Evolutionary conservation across 2,329 filamentous ascomycete genomes (phyloP), one percentile per base, ranked within the genome.

Genomic region (Fusarium sublunatum): DNA sequence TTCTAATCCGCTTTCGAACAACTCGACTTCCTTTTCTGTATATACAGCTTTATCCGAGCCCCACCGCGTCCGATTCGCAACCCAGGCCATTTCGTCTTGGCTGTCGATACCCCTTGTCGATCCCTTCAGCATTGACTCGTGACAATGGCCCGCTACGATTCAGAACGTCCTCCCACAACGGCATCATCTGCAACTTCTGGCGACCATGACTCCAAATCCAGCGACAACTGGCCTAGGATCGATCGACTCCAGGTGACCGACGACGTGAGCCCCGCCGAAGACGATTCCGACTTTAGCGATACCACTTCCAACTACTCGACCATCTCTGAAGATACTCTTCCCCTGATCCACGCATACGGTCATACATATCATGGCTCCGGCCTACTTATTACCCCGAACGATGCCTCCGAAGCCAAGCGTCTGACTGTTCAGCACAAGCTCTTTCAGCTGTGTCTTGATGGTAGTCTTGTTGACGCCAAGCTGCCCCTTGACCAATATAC

Each of bases 281-380:
- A 67, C 25, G 68, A 69, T 12, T 56, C 63, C 10, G 67, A 70
- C 39, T 66, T 65, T 26, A 71, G 68, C 51, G 74, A 73, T 34
- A 68, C 70, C 3, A 68, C 53, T 15, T 76, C 74, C 26, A 70
- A 75, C 47, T 77, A 73, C 61, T 75, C 73, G 5, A 74, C 75
- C 38, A 74, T 75, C 36, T 76, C 75, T 2, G 70, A 72, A 40
- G 74, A 76, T 41, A 65, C 70, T 3, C 60, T 75, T 9, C 72
- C 74, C 32, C 69, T 72, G 31, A 76, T 77, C 22, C 69, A 58
- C 54, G 73, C 71, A 39, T 75, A 75, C 54, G 74, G 71, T 7
- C 75, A 76, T 48, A 71, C 67, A n/a, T 77, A 77, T 54, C 74
- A 77, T 43, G 75, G 73, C 22, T 76, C 75, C 2, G 75, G 74